These are phyloP conservation scores for Xylaria sp. DNA, from an alignment of 2,329 filamentous ascomycete genomes.

Conservation along the genomic window DNA sequence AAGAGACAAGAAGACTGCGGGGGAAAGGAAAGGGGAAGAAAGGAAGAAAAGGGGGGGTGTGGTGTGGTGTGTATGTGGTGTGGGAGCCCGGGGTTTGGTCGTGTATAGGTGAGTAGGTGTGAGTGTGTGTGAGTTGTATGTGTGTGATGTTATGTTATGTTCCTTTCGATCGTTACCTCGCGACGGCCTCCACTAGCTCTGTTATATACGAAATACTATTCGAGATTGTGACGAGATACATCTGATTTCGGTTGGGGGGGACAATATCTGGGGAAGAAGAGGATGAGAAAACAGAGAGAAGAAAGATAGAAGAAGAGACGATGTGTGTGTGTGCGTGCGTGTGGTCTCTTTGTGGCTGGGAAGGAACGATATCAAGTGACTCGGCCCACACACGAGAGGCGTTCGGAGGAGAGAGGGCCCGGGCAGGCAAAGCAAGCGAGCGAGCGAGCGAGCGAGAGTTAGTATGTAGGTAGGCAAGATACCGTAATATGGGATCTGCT, in stretches of 20 bases:
- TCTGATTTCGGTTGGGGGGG: neutral
- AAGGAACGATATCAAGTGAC: too few species aligned
- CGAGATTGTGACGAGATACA: neutral
- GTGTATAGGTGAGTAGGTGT: neutral
- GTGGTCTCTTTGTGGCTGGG: too few species aligned
- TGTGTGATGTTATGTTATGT: too few species aligned
- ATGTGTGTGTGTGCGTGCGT: too few species aligned
- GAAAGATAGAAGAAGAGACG: neutral
- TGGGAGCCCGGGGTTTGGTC: too few species aligned
- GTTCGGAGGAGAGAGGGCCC: too few species aligned
- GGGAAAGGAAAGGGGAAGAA: neutral
- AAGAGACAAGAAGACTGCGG: neutral
- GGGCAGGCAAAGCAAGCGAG: too few species aligned
- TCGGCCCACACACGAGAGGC: too few species aligned
- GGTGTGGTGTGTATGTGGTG: too few species aligned
- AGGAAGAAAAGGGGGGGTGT: neutral
- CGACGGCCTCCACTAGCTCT: neutral
- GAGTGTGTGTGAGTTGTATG: neutral
- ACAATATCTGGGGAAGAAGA: neutral
- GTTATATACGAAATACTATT: neutral
- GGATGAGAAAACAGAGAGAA: neutral
- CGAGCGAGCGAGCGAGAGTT: too few species aligned
- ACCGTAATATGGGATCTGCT: too few species aligned
- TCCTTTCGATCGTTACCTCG: neutral
- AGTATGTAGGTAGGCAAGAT: too few species aligned